phyloP scores from a whole-genome alignment of 1,284 basidiomycete genomes.

The Ceratobasidium sp. region DNA sequence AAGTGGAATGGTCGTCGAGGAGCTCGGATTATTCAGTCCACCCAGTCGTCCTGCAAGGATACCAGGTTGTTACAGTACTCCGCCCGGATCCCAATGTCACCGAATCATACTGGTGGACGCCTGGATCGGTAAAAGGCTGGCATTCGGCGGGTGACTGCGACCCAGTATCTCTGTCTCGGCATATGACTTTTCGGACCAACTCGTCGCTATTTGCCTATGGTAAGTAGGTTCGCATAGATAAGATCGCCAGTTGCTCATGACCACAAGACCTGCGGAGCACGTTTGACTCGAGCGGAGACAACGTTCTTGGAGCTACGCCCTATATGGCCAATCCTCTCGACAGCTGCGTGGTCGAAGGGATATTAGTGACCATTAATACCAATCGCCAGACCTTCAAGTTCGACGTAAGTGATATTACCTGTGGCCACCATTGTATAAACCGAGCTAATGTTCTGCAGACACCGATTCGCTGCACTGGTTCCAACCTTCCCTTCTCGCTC shows the following conservation, averaged over 20 bases:
- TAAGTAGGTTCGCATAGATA: background rate
- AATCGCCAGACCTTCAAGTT: background rate
- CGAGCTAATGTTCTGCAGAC: background rate
- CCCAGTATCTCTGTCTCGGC: background rate
- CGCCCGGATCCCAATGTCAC: background rate
- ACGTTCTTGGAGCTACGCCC: background rate
- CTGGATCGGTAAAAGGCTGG: background rate
- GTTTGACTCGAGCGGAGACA: background rate
- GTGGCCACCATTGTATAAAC: background rate
- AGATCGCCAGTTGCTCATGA: background rate
- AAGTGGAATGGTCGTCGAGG: no score
- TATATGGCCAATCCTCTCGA: constrained; percentile 14
- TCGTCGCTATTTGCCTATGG: constrained; percentile 14
- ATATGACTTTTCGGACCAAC: background rate
- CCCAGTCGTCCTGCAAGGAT: constrained; percentile 4
- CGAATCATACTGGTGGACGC: constrained; percentile 10
- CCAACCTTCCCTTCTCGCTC: constrained; percentile 13
- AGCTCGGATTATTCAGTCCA: no score
- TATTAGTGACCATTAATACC: background rate
- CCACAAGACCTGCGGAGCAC: background rate
- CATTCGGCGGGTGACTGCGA: constrained; percentile 6
- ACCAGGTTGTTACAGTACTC: background rate
- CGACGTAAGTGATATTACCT: background rate
- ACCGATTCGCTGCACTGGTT: constrained; percentile 6
- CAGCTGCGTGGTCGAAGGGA: background rate